Evolutionary conservation across 169 alveolate species (phyloP), one percentile per base, ranked within the genome.

Genomic region (Cryptosporidium ubiquitum): DNA sequence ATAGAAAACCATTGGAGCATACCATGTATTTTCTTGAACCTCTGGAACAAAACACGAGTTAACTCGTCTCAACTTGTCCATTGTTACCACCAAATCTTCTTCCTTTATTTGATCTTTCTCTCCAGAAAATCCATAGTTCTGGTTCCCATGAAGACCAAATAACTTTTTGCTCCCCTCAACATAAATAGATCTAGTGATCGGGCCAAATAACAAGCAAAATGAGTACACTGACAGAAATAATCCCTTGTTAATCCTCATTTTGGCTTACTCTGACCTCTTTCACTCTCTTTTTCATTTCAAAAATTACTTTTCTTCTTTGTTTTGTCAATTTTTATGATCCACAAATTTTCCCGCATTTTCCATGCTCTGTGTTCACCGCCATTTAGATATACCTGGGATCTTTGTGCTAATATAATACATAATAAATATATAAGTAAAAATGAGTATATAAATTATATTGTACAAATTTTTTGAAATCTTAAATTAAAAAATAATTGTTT

Each of bases 251-350:
- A 70, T 42, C 66, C 84, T 70, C 84, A 70, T 70, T 55, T 51
- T 7, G 31, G 66, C 51, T 42, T 29, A 16, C n/a, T 39, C 1
- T 49, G 29, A 57, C 49, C 31, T 42, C 51, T 68, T 33, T 1
- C 37, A 37, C 79, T 47, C 35, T 39, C 58, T 12, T 68, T 68
- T 3, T 20, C 79, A 68, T 68, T 35, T 68, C 79, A 42, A 68
- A 68, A 40, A 68, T 39, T 23, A 47, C 29, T 55, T 42, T 16
- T 31, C n/a, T 31, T n/a, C 66, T 39, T 31, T 70, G 44, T 23
- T 49, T 49, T 55, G 71, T 57, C 57, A 73, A 31, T 73, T 73
- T 73, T 73, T 35, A 55, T 73, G 85, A 73, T 73, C 85, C 85
- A 73, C 70, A 33, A 55, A 29, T 33, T 52, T 73, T 73, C 31